Evolutionary conservation across 2,329 filamentous ascomycete genomes (phyloP), one percentile per base, ranked within the genome.

Genomic region (Xylariaceae sp.): DNA sequence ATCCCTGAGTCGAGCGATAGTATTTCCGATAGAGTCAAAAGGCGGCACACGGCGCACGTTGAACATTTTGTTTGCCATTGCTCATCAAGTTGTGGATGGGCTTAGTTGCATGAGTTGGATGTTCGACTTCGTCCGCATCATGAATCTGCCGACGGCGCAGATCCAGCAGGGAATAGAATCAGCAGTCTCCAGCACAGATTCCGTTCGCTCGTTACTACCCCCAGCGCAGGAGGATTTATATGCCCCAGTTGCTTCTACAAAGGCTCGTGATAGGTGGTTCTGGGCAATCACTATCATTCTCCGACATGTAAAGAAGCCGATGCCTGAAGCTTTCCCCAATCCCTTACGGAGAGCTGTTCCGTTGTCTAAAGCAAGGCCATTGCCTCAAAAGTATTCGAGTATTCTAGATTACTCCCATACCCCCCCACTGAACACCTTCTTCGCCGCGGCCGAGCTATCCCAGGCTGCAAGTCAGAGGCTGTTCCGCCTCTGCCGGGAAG

Each of bases 81-180:
- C 58, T 1, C 60, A 62, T 7, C 47, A 61, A 38, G 60, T 62
- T n/a, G 51, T 55, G 3, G 60, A 62, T 31, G 60, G 59, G 1
- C 44, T 62, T 30, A 53, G 58, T 1, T 51, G 43, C 27, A 51
- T 47, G 42, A 52, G 42, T 30, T 61, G 58, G 58, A 52, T 49
- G 15, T 33, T 42, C 2, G 50, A 56, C 42, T 59, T 62, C 39
- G 49, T 56, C 17, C 46, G 52, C 2, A 51, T 60, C 12, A 39
- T 62, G 1, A 62, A 62, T 44, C 47, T 44, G 31, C 46, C 48
- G 5, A 17, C 57, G 10, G 12, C n/a, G 6, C 18, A 55, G 6
- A 51, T 62, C 18, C 45, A 53, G 31, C 30, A n/a, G 36, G 19
- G 27, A 2, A 54, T 61, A 33, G 27, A 44, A 7, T 15, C 47